Evolutionary conservation across 768 basidiomycete species (phyloP).

Genomic region (Amanita brunnescens): DNA sequence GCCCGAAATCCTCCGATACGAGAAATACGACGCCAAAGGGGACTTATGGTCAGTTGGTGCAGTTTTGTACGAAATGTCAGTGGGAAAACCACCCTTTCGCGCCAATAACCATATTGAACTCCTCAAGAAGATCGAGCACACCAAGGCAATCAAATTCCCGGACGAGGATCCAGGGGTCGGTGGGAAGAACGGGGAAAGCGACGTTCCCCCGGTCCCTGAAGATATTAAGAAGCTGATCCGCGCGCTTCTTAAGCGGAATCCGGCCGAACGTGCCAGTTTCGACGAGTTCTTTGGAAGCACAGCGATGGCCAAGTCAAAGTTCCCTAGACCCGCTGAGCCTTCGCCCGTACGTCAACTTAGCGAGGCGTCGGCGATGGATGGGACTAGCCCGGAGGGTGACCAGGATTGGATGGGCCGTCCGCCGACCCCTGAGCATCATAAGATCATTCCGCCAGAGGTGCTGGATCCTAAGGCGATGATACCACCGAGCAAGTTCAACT

Average conservation of each 20-base stretch:
- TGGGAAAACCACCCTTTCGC: slow-evolving; percentile 89
- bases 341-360: slow-evolving; percentile 21
- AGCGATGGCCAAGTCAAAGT: slow-evolving; percentile 71
- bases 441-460: slow-evolving; percentile 70
- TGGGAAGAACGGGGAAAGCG: slow-evolving; percentile 38
- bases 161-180: slow-evolving; percentile 66
- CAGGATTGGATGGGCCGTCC: slow-evolving; percentile 27
- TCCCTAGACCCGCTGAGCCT: slow-evolving; percentile 45
- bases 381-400: slow-evolving; percentile 15
- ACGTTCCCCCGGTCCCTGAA: slow-evolving; percentile 51
- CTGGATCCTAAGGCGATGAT: slow-evolving; percentile 75
- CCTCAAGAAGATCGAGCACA: slow-evolving; percentile 82
- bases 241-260: slow-evolving; percentile 72
- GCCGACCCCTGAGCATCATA: slow-evolving; percentile 58
- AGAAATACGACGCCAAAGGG: slow-evolving; percentile 96
- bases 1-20: slow-evolving; percentile 92
- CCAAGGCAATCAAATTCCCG: slow-evolving; percentile 90
- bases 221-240: slow-evolving; percentile 90
- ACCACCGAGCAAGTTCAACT: slow-evolving; percentile 75
- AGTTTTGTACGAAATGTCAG: slow-evolving; percentile 91
- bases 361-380: slow-evolving; percentile 18
- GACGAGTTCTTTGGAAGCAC: slow-evolving; percentile 87
- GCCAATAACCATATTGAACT: slow-evolving; percentile 96
- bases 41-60: slow-evolving; percentile 99
- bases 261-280: slow-evolving; percentile 78